Base-by-base conservation (phyloP, 2,329 filamentous ascomycete species). In the Periconia sp. region DNA sequence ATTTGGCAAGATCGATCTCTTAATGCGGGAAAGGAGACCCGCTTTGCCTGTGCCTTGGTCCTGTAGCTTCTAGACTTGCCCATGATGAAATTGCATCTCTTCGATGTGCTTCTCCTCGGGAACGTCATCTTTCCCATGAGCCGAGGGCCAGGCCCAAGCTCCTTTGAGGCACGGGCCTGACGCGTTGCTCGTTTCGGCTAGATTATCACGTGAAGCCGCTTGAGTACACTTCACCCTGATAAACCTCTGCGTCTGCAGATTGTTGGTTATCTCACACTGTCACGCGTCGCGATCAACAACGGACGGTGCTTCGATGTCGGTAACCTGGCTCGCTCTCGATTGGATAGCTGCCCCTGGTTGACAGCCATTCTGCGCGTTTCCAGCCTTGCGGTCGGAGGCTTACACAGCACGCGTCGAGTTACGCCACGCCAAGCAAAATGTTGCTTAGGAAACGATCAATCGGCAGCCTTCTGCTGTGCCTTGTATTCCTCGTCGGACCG, bases 81-180 rank as follows among this genome's bases (percentile, higher is more conserved):
- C 34, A 48, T 56, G 50, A 54, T 56, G 53, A 48, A 50, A 52
- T 54, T 48, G 36, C 43, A 49, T 45, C 28, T 38, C 32, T 40
- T 26, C 24, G 19, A 26, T 29, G 43, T 26, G 38, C 26, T 28
- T 41, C 44, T 39, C 28, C 36, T 40, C 36, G 47, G 34, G 40
- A 35, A 55, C 50, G 52, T 52, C 49, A 55, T 50, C 29, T 23
- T 25, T 29, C 26, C 28, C 15, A 23, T 16, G 7, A 18, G 18
- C 37, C 45, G 43, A 28, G 23, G 40, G 35, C 44, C 18, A 36
- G 29, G 39, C 29, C 40, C 35, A 16, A 45, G 44, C 32, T 42
- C 35, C 35, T 17, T 25, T 12, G 32, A 29, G 33, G n/a, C 36
- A 19, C 23, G 13, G 16, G 36, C 26, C 13, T n/a, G 25, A 32